Evolutionary conservation across 1,139 yeast species (phyloP).

Genomic region (Magnusiomyces suaveolens): DNA sequence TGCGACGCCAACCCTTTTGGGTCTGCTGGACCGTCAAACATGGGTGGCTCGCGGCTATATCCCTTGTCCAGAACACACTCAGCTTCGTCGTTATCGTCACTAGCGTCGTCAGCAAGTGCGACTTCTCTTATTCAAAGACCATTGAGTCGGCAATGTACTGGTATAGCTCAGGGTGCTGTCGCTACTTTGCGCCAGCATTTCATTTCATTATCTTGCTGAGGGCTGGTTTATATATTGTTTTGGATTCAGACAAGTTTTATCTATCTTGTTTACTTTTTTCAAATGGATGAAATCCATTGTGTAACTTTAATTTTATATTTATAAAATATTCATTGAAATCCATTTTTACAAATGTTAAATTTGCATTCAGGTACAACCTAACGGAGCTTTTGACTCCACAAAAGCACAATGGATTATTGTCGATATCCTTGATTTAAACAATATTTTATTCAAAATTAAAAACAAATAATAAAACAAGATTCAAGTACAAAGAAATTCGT

Average conservation of each 20-base stretch:
- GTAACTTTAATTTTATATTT: no score
- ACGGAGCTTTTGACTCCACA: no score
- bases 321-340: no score
- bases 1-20: not conserved
- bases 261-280: no score
- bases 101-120: not conserved
- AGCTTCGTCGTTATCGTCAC: conserved; percentile 1
- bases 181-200: conserved; percentile 4
- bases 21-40: not conserved
- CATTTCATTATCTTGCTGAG: conserved; percentile 4
- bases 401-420: no score
- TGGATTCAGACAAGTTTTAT: no score
- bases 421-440: not conserved
- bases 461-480: no score
- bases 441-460: no score
- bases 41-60: not conserved
- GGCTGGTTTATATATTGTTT: no score
- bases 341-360: no score
- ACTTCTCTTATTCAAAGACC: not conserved
- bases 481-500: not conserved
- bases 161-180: conserved; percentile 3
- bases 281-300: no score
- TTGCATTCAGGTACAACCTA: no score
- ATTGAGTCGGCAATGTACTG: not conserved
- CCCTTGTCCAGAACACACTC: not conserved